Evolutionary conservation across 768 basidiomycete genomes (phyloP), one percentile per base, ranked within the genome.

Genomic region (Gymnopilus junonius): DNA sequence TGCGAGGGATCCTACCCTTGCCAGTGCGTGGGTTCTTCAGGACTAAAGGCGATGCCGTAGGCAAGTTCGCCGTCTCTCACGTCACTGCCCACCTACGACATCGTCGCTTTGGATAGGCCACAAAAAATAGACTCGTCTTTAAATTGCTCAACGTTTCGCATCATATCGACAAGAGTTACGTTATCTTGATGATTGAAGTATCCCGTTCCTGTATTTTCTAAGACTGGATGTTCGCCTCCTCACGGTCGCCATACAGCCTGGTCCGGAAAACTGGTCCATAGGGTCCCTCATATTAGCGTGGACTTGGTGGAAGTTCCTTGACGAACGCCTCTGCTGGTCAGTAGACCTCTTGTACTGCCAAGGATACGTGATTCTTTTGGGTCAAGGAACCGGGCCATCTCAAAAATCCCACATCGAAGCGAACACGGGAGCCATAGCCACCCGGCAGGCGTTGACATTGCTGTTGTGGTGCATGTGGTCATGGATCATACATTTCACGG

Each of bases 61-160:
- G 39, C 35, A 51, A 51, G 48, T 51, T 51, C 48, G 48, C 48
- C 48, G 48, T 51, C 48, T 51, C 48, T 29, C 48, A 51, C 48
- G 48, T 51, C 48, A 51, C 27, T 51, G 27, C n/a, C 29, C 48
- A 32, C 3, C 12, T 17, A 51, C 48, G 48, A 42, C 40, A 42
- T 42, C 17, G 20, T 20, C 40, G 20, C 15, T 15, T 50, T 50
- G 27, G 5, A 27, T 23, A 31, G 48, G n/a, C 29, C 48, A 35
- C n/a, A 51, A 29, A 32, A 51, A 51, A 51, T 51, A 32, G 29
- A 51, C 48, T 51, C n/a, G 37, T 37, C 32, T 54, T 23, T 51
- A 51, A 54, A 34, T 37, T 55, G 54, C 37, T 55, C 54, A 20
- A 55, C 54, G n/a, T 23, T 55, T 39, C 37, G 54, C 54, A 55